Evolutionary conservation across 805 yeast genomes (phyloP).

Genomic region (Ogataea nonfermentans): DNA sequence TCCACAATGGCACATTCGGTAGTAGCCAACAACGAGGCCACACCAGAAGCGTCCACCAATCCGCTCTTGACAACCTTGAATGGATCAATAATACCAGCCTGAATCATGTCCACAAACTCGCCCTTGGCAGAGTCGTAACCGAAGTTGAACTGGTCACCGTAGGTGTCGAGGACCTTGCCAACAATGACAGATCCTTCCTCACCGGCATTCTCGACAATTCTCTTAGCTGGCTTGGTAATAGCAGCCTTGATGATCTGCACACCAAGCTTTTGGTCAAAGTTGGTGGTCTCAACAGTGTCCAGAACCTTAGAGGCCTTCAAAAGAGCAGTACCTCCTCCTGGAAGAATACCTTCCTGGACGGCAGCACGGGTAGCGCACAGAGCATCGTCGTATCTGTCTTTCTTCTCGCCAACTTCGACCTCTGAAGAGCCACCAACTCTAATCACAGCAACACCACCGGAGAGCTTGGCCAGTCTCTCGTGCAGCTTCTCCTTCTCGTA

Average conservation of each 20-base stretch:
- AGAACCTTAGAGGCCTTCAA: constrained; percentile 83
- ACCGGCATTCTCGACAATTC: constrained; percentile 95
- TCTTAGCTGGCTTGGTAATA: constrained; percentile 91
- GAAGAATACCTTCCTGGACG: constrained; percentile 96
- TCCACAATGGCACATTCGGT: constrained; percentile 98
- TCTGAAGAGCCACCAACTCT: constrained; percentile 97
- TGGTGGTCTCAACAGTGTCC: constrained; percentile 67
- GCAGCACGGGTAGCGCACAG: constrained; percentile 99
- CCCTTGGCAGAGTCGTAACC: constrained; percentile 95
- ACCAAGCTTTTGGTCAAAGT: constrained; percentile 96
- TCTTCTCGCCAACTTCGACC: constrained; percentile 98
- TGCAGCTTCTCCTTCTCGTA: constrained; percentile 96
- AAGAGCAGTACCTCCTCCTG: constrained; percentile 99
- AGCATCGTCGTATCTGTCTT: constrained; percentile 98
- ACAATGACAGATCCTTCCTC: constrained; percentile 96
- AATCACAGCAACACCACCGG: constrained; percentile 98
- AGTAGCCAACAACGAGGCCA: constrained; percentile 94
- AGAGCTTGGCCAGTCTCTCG: constrained; percentile 94
- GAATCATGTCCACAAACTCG: constrained; percentile 92
- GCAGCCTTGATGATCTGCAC: constrained; percentile 91
- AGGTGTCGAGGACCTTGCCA: constrained; percentile 70
- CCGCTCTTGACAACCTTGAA: constrained; percentile 97
- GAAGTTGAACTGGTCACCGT: constrained; percentile 70
- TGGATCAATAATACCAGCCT: constrained; percentile 97
- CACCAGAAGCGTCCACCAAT: constrained; percentile 94